These are phyloP conservation scores for Pelargonium myrrhifolium DNA, from an alignment of 441 rosid species.

Conservation along the genomic window DNA sequence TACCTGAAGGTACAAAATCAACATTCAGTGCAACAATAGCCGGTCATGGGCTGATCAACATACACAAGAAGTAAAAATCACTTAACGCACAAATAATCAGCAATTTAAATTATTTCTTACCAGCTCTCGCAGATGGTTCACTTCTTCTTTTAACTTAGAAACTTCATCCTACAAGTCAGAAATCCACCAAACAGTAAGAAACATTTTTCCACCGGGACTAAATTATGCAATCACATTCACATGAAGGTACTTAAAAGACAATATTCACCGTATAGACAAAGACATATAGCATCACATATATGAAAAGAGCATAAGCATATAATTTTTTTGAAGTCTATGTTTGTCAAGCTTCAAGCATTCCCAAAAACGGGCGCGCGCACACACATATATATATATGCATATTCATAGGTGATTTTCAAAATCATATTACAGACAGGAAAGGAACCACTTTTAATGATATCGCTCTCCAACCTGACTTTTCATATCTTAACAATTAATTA, in stretches of 20 bases:
- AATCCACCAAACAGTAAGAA: conserved; percentile 1
- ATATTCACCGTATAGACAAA: background rate
- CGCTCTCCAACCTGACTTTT: too few relatives aligned
- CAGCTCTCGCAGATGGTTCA: conserved; percentile 41
- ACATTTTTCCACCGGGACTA: background rate
- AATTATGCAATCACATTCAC: background rate
- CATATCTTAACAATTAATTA: too few relatives aligned
- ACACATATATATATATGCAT: too few relatives aligned
- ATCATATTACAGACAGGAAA: too few relatives aligned
- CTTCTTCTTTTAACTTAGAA: conserved; percentile 53
- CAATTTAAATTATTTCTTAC: conserved; percentile 30
- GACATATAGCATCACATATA: background rate
- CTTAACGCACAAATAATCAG: conserved; percentile 6
- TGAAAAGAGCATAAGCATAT: background rate
- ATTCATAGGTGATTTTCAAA: too few relatives aligned
- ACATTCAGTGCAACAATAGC: conserved; percentile 3
- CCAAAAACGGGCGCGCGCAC: too few relatives aligned
- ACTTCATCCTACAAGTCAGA: conserved; percentile 57
- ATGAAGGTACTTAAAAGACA: background rate
- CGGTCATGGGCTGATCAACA: background rate
- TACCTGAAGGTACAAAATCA: conserved; percentile 32
- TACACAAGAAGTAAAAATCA: background rate
- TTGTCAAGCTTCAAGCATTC: too few relatives aligned
- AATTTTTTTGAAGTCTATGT: too few relatives aligned
- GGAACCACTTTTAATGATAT: too few relatives aligned